Evolutionary conservation across 768 basidiomycete genomes (phyloP), one percentile per base, ranked within the genome.

Genomic region (Mycena albidolilacea): DNA sequence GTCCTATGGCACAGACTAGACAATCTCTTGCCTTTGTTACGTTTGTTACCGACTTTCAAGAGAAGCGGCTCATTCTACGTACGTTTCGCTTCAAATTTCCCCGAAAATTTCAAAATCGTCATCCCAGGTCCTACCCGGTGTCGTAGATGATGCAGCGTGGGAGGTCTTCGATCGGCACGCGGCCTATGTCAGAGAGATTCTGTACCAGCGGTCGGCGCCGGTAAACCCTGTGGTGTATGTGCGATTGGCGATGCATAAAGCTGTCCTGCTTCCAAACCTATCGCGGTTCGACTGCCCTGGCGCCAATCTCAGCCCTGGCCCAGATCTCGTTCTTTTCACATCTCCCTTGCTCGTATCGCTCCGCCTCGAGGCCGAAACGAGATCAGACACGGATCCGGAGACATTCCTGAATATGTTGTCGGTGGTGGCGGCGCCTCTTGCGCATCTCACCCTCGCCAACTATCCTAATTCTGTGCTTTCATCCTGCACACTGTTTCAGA

Each of bases 121-220:
- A 30, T 30, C 3, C 30, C 30, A 30, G 30, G 30, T 30, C 30
- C 30, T 30, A 30, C 30, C 30, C 30, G 30, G 30, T 30, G 30
- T 30, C 30, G 30, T 30, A 30, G 30, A 30, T 4, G 30, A 30
- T 30, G 30, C 43, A 15, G 66, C 58, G 0, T 67, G 66, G 66
- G 57, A 57, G 9, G 17, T 21, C 3, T 58, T 67, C 21, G 57
- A 59, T 44, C 66, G 66, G 19, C 41, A 48, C 41, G 66, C 66
- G 3, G 57, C 35, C 8, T 59, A 58, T 38, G 55, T 58, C 44
- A 30, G 57, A 17, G 66, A 67, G 7, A 59, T 67, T 9, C 17
- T 57, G 8, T 66, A 67, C 23, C 30, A n/a, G 9, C 2, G 37
- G 55, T 2, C 17, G 9, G 39, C 6, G 43, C 37, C 14, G 4